phyloP scores from a whole-genome alignment of 2,329 filamentous ascomycete species.

The Fusarium metavorans region DNA sequence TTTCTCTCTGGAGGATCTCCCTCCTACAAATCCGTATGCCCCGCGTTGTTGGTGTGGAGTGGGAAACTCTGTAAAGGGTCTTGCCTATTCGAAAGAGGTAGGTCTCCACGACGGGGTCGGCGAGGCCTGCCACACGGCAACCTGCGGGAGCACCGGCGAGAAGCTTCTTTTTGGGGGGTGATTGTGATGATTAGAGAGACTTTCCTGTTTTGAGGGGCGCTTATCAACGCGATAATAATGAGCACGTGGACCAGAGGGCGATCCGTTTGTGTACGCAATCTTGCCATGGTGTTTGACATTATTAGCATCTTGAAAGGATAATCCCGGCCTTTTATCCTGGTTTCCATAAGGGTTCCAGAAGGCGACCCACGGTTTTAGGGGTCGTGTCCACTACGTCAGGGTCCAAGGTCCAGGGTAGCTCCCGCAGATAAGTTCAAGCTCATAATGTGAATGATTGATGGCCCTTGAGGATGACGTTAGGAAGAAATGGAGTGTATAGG shows the following conservation, averaged over 20 bases:
- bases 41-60: conserved; percentile 24
- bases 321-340: background rate
- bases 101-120: conserved; percentile 37
- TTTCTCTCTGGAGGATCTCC: background rate
- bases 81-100: conserved; percentile 31
- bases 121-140: conserved; percentile 10
- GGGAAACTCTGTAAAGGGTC: background rate
- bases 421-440: background rate
- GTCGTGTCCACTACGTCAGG: background rate
- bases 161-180: background rate
- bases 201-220: background rate
- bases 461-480: background rate
- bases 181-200: background rate
- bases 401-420: background rate
- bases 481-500: background rate
- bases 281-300: background rate
- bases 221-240: background rate
- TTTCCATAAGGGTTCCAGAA: background rate
- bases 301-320: background rate
- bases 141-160: background rate
- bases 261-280: background rate
- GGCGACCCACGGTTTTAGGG: background rate
- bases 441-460: background rate
- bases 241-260: background rate
- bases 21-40: conserved; percentile 17